Evolutionary conservation across 495 filamentous ascomycete species (phyloP), one percentile per base, ranked within the genome.

Genomic region (Aspergillus coremiiformis): DNA sequence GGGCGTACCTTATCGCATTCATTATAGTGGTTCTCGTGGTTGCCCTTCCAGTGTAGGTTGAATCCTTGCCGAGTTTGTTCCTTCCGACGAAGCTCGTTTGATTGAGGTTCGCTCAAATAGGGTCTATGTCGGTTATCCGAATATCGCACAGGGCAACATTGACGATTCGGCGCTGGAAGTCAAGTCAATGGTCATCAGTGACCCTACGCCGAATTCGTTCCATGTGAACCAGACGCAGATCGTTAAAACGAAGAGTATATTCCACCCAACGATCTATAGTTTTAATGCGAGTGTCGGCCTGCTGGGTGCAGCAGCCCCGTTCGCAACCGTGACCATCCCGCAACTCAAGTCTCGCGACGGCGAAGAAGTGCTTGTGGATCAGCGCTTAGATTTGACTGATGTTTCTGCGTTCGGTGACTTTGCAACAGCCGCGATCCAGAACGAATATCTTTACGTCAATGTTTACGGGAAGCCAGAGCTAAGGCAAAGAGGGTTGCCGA

Each of bases 61-160:
- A 26, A 43, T 14, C 8, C 20, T 29, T 17, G 32, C n/a, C 22
- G 14, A n/a, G 17, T 1, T 23, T 20, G 6, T 12, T n/a, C 2
- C 10, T 5, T 8, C n/a, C 23, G 12, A 10, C 11, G 3, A 35
- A 9, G 21, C 14, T 22, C 20, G 15, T 51, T 6, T 49, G 5
- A 21, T 20, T 12, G 50, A 26, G 44, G 35, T 56, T 45, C 11
- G 8, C 42, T 29, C 22, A 54, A 54, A 49, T 63, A 92, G 87
- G 35, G 65, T 90, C 44, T 84, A 84, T 55, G 86, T 89, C 52
- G 86, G 66, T 5, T 83, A 87, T 37, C 87, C 86, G 44, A 76
- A 79, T 47, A 86, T 88, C 50, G 85, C 86, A 20, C 86, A 90
- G 63, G 32, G 69, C 41, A 81, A 82, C 61, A 74, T 90, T 53